Base-by-base conservation (phyloP, 352 stramenopile genomes). In the Phytophthora agathidicida region DNA sequence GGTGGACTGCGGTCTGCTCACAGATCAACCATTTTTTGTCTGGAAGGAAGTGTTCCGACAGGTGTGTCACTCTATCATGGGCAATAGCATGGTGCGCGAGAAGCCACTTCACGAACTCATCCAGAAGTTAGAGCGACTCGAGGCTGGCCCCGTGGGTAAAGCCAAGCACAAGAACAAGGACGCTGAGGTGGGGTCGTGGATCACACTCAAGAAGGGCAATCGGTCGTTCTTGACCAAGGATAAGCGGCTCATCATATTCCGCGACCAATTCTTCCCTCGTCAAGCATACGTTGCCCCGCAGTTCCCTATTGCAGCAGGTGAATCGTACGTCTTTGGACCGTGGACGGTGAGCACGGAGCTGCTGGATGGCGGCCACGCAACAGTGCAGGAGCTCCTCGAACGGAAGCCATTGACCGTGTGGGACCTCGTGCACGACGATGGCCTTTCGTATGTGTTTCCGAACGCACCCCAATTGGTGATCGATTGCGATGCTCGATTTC, bases 21-120 rank as follows among this genome's bases (percentile, higher is more conserved):
- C 39, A 3, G 32, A 69, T 23, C 83, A 94, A 48, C 81, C 83
- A 6, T 89, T 92, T 20, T 94, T 96, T 48, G 73, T 96, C 41
- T 96, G 87, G 85, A 94, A 93, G 52, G 80, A 94, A 57, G 76
- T 93, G n/a, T 77, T 96, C 30, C 85, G 84, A 16, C 72, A 83
- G 7, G 68, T 96, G 11, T 94, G 87, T 58, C 87, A 94, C 65
- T 71, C 67, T 5, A 62, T 84, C 50, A 88, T 94, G 80, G 85
- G 85, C 55, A 89, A 88, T 49, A 81, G 80, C 42, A 94, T 93
- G 85, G 79, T 94, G 36, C 85, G 85, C 56, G 85, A 94, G 51
- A 92, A 91, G 68, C 85, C 85, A 3, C 71, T 93, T 32, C 73
- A 71, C 39, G 85, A 94, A 60, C 69, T 94, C 14, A 89, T 90